Base-by-base conservation (phyloP, 345 rosid genomes). In the Erucastrum elatum region DNA sequence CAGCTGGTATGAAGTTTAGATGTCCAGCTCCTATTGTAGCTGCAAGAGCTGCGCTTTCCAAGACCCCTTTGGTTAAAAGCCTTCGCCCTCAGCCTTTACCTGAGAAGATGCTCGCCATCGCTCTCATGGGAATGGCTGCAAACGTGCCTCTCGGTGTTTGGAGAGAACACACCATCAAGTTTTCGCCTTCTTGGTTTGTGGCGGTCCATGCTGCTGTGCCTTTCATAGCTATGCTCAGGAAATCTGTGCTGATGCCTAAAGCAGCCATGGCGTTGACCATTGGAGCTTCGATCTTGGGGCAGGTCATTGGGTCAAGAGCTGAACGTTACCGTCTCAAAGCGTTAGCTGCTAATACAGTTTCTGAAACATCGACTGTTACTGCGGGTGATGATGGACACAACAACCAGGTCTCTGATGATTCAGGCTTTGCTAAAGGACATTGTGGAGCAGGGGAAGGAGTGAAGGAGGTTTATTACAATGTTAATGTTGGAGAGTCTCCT, bases 131-230 rank as follows among this genome's bases (percentile, higher is more conserved):
- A 63, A 91, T 94, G 97, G 98, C 96, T 9, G 90, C 75, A 1
- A 91, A 94, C 44, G 87, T 94, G 4, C 98, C 98, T 7, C 80
- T 94, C 37, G 97, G 98, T 49, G 83, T 87, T 30, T 94, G 97
- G 98, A 89, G 70, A 83, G 98, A 94, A 81, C 98, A 94, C 84
- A 94, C 97, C 1, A 17, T 56, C 76, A 94, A 91, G 80, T 91
- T 94, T 75, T 94, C 98, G 11, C 69, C 85, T 25, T 72, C 92
- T 4, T 94, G 98, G 98, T 90, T 94, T 87, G 84, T 82, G 9
- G 97, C 97, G 1, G 86, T 94, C 65, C 97, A 94, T 75, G 97
- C 98, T 16, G 95, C 95, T n/a, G 97, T 94, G 46, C 98, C 94
- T 15, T 94, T 94, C 77, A 90, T 94, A 64, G 98, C 94, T 8